A percentile compares a stretch with the other conserved stretches of the same genome.
phyloP scores from a whole-genome alignment of 441 rosid species.

The Syzygium syzygioides region DNA sequence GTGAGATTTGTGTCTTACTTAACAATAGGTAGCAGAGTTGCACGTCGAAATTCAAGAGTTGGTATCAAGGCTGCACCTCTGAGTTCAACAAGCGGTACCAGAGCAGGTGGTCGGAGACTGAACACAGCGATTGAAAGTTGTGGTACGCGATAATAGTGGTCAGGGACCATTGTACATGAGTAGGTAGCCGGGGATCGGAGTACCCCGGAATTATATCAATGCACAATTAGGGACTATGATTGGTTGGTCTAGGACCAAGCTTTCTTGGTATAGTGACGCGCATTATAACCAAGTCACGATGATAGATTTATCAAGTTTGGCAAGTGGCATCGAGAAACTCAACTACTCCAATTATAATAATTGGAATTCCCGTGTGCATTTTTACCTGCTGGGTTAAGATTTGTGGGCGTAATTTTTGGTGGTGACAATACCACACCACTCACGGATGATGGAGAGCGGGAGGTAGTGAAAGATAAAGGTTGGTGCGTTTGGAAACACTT shows the following conservation, averaged over 20 bases:
- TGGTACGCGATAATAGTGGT: not conserved
- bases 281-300: not conserved
- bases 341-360: not conserved
- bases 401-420: not conserved
- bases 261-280: not conserved
- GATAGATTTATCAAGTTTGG: not conserved
- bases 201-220: not conserved
- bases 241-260: not conserved
- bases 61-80: not conserved
- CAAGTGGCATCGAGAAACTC: not conserved
- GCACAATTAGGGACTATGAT: not conserved
- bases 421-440: not conserved
- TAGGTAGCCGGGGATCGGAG: accelerated
- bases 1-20: not conserved
- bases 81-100: not conserved
- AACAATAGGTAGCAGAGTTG: not conserved
- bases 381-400: not conserved
- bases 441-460: not conserved
- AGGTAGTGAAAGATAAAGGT: not conserved
- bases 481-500: not conserved
- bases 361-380: not conserved
- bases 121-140: not conserved
- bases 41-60: not conserved
- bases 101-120: not conserved
- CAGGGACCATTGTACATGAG: not conserved